phyloP scores from a whole-genome alignment of 805 yeast genomes.

The Suhomyces prunicola region DNA sequence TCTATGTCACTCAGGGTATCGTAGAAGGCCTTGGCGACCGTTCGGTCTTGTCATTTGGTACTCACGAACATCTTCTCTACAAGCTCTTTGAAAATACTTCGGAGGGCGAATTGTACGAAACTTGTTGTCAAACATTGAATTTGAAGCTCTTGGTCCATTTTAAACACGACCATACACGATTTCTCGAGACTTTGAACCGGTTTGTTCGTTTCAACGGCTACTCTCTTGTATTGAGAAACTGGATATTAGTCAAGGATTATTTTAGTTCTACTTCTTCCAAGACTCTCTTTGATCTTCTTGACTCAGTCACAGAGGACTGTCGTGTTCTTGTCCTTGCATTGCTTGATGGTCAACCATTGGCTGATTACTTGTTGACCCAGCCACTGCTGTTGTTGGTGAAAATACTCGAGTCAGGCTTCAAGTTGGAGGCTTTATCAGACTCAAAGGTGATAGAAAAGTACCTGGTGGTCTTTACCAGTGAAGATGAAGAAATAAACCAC shows the following conservation, averaged over 20 bases:
- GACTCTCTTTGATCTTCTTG: neutral
- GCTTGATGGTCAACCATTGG: neutral
- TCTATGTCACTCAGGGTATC: slow-evolving; percentile 58
- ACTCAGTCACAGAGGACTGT: neutral
- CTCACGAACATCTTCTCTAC: slow-evolving; percentile 22
- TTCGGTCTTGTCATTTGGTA: slow-evolving; percentile 22
- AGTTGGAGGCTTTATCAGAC: neutral
- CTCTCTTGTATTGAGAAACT: slow-evolving; percentile 17
- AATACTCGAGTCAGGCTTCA: slow-evolving; percentile 12
- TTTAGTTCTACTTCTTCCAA: slow-evolving; percentile 4
- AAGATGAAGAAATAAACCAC: slow-evolving; percentile 13
- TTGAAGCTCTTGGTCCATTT: slow-evolving; percentile 44
- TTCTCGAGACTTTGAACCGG: slow-evolving; percentile 29
- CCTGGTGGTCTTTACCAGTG: neutral
- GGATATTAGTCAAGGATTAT: slow-evolving; percentile 11
- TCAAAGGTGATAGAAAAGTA: neutral
- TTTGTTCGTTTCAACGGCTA: slow-evolving; percentile 41
- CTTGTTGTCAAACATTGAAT: slow-evolving; percentile 49
- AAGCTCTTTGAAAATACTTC: slow-evolving; percentile 32
- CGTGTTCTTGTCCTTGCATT: slow-evolving; percentile 5
- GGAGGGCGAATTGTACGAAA: slow-evolving; percentile 55
- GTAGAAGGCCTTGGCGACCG: slow-evolving; percentile 44
- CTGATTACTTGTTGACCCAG: neutral
- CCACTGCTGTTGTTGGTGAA: slow-evolving; percentile 7
- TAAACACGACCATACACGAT: slow-evolving; percentile 19